Percentiles rank a stretch among this genome's conserved stretches.
Conservation (phyloP, 2,329 filamentous ascomycete species). For the Zymoseptoria pseudotritici region DNA sequence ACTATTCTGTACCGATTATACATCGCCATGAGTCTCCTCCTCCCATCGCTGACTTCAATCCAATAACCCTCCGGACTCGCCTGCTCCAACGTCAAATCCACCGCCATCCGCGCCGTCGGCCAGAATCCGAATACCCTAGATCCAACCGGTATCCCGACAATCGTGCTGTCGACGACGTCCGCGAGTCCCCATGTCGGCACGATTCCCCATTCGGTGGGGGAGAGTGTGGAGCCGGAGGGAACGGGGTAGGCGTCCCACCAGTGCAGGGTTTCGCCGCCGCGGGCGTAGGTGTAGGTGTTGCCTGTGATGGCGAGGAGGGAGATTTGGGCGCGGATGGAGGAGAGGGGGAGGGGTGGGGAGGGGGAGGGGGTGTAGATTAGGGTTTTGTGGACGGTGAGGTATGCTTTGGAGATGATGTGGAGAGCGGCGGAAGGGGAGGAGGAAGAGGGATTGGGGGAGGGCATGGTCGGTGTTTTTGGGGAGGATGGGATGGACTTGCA, state of each 20-base stretch:
- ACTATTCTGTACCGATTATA: constrained; percentile 39
- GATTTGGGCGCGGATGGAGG: constrained; percentile 8
- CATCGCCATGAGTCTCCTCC: constrained; percentile 34
- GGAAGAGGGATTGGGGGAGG: too few relatives aligned
- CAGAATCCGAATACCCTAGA: constrained; percentile 39
- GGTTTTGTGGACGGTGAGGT: constrained; percentile 8
- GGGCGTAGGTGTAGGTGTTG: constrained; percentile 23
- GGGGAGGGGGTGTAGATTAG: constrained; percentile 1
- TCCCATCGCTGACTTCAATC: constrained; percentile 12
- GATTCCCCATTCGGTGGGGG: constrained; percentile 36
- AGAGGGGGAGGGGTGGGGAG: constrained; percentile 2
- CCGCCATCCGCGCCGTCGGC: constrained; percentile 34
- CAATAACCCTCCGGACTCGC: not conserved
- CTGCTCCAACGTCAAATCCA: constrained; percentile 32
- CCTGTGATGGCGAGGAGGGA: constrained; percentile 11
- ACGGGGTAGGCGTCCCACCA: constrained; percentile 43
- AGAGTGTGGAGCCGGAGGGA: constrained; percentile 29
- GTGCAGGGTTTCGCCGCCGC: constrained; percentile 20
- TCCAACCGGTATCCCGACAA: constrained; percentile 29
- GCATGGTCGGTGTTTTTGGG: too few relatives aligned
- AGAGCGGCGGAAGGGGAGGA: not conserved
- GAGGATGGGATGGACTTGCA: too few relatives aligned
- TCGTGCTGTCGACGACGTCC: constrained; percentile 36
- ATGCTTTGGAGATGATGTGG: constrained; percentile 14
- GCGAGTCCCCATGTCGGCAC: constrained; percentile 45